phyloP scores from a whole-genome alignment of 257 asterid species.

The Nicotiana knightiana region DNA sequence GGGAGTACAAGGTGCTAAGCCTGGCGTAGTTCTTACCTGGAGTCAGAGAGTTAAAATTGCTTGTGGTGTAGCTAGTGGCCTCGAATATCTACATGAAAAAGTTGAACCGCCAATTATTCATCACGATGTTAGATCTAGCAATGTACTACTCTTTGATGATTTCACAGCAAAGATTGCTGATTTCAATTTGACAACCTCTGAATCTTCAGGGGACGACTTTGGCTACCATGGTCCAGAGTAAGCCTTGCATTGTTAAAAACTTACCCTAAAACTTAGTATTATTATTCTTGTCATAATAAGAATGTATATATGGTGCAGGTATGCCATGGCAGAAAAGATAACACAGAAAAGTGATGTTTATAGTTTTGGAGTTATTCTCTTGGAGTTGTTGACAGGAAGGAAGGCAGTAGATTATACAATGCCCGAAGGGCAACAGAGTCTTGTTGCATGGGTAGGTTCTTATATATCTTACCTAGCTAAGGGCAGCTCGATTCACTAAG shows the following conservation, averaged over 20 bases:
- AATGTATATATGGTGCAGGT: slow-evolving; percentile 25
- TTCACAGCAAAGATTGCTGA: slow-evolving; percentile 68
- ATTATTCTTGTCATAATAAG: no score
- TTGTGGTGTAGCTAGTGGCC: slow-evolving; percentile 75
- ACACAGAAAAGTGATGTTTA: slow-evolving; percentile 72
- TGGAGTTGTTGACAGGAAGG: slow-evolving; percentile 68
- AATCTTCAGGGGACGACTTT: slow-evolving; percentile 77
- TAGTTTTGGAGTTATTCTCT: slow-evolving; percentile 72
- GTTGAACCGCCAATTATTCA: slow-evolving; percentile 72
- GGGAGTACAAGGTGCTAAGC: slow-evolving; percentile 83
- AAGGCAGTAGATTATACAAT: slow-evolving; percentile 84
- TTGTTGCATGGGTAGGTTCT: slow-evolving; percentile 59
- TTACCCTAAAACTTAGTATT: not conserved
- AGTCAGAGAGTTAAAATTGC: slow-evolving; percentile 72
- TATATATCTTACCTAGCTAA: not conserved
- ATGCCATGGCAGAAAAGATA: slow-evolving; percentile 73
- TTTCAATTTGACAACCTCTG: slow-evolving; percentile 55
- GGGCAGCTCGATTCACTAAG: no score
- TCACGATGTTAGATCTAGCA: slow-evolving; percentile 82
- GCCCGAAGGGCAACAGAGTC: slow-evolving; percentile 86
- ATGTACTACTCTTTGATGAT: slow-evolving; percentile 72
- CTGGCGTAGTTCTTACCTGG: slow-evolving; percentile 77
- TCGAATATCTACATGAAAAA: slow-evolving; percentile 73
- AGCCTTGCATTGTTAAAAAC: slow-evolving; percentile 11
- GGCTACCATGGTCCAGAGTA: slow-evolving; percentile 91